phyloP scores from a whole-genome alignment of 2,329 filamentous ascomycete genomes.

The Pyrenophora graminea region DNA sequence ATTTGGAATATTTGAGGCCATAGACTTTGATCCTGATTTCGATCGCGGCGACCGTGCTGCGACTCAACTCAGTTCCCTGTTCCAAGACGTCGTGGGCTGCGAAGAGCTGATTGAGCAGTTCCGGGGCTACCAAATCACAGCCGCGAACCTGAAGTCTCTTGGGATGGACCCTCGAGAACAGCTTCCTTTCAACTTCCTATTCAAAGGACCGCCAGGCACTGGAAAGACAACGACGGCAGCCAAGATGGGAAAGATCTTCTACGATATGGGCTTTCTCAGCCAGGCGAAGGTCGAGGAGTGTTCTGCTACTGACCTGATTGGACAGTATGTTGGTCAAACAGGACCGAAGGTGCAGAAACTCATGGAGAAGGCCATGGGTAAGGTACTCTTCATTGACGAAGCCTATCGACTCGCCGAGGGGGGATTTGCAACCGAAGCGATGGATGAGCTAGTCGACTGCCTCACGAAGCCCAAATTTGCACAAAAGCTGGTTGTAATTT shows the following conservation, averaged over 20 bases:
- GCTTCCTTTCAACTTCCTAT: slow-evolving; percentile 71
- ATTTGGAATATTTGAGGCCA: slow-evolving; percentile 46
- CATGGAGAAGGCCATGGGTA: slow-evolving; percentile 66
- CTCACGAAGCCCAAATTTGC: slow-evolving; percentile 61
- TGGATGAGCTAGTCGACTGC: slow-evolving; percentile 58
- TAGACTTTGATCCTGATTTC: slow-evolving; percentile 65
- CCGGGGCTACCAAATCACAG: slow-evolving; percentile 59
- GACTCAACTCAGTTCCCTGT: slow-evolving; percentile 56
- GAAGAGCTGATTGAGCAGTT: slow-evolving; percentile 60
- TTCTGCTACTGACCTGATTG: slow-evolving; percentile 71
- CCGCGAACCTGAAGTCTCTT: slow-evolving; percentile 55
- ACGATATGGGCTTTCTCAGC: slow-evolving; percentile 71
- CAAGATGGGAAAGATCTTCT: slow-evolving; percentile 75
- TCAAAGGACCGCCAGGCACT: slow-evolving; percentile 62
- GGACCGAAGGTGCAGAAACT: slow-evolving; percentile 66
- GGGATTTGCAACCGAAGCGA: slow-evolving; percentile 60
- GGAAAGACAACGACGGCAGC: slow-evolving; percentile 72
- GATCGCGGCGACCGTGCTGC: slow-evolving; percentile 55
- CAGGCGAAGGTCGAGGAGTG: slow-evolving; percentile 65
- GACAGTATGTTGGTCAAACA: slow-evolving; percentile 70
- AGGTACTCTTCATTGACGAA: slow-evolving; percentile 73
- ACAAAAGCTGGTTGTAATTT: slow-evolving; percentile 66
- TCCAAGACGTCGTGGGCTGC: slow-evolving; percentile 63
- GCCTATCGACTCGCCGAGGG: slow-evolving; percentile 68
- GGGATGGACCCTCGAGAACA: slow-evolving; percentile 61